Evolutionary conservation across 2,329 filamentous ascomycete genomes (phyloP).

Genomic region (Thelonectria olida): DNA sequence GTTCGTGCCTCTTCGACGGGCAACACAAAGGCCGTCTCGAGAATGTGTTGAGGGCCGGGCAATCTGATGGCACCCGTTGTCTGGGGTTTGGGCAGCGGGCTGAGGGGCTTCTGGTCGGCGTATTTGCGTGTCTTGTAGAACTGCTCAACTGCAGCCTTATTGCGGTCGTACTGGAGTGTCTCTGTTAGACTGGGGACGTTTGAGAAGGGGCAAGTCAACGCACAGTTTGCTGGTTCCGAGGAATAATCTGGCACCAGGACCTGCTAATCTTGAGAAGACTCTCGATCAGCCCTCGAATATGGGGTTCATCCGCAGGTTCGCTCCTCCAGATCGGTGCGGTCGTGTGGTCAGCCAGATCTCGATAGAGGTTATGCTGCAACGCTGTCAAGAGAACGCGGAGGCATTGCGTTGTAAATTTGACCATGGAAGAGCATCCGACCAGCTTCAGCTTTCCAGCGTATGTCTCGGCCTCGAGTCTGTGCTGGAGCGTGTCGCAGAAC

Average conservation of each 20-base stretch:
- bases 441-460: conserved; percentile 37
- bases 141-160: conserved; percentile 42
- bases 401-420: conserved; percentile 44
- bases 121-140: conserved; percentile 43
- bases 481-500: conserved; percentile 48
- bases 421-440: conserved; percentile 43
- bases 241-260: conserved; percentile 44
- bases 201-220: background rate
- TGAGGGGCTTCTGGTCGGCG: conserved; percentile 32
- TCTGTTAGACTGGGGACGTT: background rate
- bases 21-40: conserved; percentile 37
- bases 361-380: conserved; percentile 47
- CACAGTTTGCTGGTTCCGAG: conserved; percentile 42
- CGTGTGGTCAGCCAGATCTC: conserved; percentile 45
- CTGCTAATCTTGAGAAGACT: conserved; percentile 46
- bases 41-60: conserved; percentile 39
- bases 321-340: conserved; percentile 49
- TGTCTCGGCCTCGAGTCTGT: conserved; percentile 39
- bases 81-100: conserved; percentile 18
- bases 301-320: conserved; percentile 43
- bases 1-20: conserved; percentile 32
- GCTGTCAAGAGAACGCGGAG: conserved; percentile 48
- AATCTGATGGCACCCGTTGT: conserved; percentile 28
- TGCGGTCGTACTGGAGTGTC: conserved; percentile 40
- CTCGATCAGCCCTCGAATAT: conserved; percentile 45